Evolutionary conservation across 805 yeast genomes (phyloP).

Genomic region (Cyberlindnera euphorbiiphila): DNA sequence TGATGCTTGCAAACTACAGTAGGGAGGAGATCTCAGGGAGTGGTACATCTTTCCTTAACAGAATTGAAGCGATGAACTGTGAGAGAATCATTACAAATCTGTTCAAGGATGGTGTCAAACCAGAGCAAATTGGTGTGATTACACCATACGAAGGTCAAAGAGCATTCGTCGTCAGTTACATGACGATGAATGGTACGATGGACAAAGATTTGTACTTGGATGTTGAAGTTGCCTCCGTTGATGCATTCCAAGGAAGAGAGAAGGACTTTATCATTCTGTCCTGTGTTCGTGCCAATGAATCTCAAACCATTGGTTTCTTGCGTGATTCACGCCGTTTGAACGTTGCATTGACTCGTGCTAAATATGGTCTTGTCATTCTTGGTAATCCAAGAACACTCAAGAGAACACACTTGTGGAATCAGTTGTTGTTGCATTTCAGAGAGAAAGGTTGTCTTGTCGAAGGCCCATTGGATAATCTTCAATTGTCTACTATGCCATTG

Average conservation of each 20-base stretch:
- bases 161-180: slow-evolving; percentile 72
- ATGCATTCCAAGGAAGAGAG: slow-evolving; percentile 91
- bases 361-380: slow-evolving; percentile 70
- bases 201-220: slow-evolving; percentile 61
- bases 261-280: slow-evolving; percentile 76
- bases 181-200: slow-evolving; percentile 67
- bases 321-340: slow-evolving; percentile 82
- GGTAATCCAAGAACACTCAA: slow-evolving; percentile 83
- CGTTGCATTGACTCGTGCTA: slow-evolving; percentile 87
- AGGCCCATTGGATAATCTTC: slow-evolving; percentile 79
- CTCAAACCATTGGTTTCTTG: slow-evolving; percentile 74
- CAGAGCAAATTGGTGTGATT: slow-evolving; percentile 83
- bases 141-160: slow-evolving; percentile 96
- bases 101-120: slow-evolving; percentile 72
- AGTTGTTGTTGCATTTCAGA: slow-evolving; percentile 69
- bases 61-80: slow-evolving; percentile 87
- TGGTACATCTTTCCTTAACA: slow-evolving; percentile 78
- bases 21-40: slow-evolving; percentile 80
- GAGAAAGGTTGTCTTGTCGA: slow-evolving; percentile 87
- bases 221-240: slow-evolving; percentile 92
- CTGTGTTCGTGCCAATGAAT: slow-evolving; percentile 77
- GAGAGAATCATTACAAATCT: slow-evolving; percentile 72
- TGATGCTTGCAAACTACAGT: slow-evolving; percentile 91
- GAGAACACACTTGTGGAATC: slow-evolving; percentile 73
- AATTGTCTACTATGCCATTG: slow-evolving; percentile 60